Evolutionary conservation across 2,329 filamentous ascomycete species (phyloP), one percentile per base, ranked within the genome.

Genomic region (Talaromyces islandicus): DNA sequence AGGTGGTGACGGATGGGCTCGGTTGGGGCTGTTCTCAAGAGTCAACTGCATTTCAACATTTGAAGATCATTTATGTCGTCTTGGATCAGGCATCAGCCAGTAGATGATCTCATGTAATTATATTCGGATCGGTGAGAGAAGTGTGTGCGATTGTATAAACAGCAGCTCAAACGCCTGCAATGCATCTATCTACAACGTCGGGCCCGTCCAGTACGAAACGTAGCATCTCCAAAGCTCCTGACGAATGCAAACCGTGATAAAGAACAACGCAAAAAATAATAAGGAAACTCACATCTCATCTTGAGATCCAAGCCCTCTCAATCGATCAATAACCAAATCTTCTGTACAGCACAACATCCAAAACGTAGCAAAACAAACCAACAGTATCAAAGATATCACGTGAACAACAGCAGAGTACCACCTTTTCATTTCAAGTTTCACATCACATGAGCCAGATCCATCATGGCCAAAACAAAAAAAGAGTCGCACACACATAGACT

Each of bases 121-220:
- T 21, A 17, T 27, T 25, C 43, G 3, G 12, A 30, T 14, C 11
- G 17, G 25, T 29, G 12, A 52, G 48, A 52, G 48, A 52, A 52
- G 27, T 29, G 48, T 27, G 25, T 52, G 14, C 48, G 25, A 52
- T 52, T 52, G 27, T 52, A 52, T 52, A 52, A 52, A 52, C 59
- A 58, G 64, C 52, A 62, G 58, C 41, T 50, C 29, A 50, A 60
- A 61, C 59, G 59, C 59, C 59, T 61, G 56, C 57, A 61, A 61
- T 61, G 59, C 59, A 61, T 58, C 54, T 61, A 61, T 61, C 59
- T 61, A 61, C 59, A 61, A 61, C 56, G 57, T 61, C 56, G 46
- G 57, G 57, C 55, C 55, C 59, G 27, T 61, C 56, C 55, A 54
- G 59, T 58, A 61, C 52, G 59, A 58, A 61, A 43, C 52, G 53